Evolutionary conservation across 2,329 filamentous ascomycete species (phyloP).

Genomic region (Cytospora piceicola): DNA sequence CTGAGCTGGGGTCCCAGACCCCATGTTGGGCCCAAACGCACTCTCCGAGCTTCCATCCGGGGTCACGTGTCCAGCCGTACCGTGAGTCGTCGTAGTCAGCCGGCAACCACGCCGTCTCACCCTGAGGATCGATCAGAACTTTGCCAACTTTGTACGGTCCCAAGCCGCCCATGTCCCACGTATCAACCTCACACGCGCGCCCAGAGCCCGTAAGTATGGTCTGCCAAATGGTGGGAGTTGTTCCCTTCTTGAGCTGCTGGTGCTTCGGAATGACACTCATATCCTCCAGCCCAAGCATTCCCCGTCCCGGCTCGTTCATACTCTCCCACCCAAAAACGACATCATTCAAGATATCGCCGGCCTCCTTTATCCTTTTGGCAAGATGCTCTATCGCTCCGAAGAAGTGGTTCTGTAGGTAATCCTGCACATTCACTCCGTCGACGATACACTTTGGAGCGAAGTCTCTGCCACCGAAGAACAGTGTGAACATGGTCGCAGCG

Average conservation of each 20-base stretch:
- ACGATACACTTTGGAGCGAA: conserved; percentile 97
- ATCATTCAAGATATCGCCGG: conserved; percentile 83
- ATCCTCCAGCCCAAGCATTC: conserved; percentile 82
- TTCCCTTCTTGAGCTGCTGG: conserved; percentile 90
- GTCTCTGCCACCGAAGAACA: conserved; percentile 89
- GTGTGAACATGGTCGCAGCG: conserved; percentile 86
- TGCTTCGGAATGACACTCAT: conserved; percentile 81
- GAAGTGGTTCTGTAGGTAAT: conserved; percentile 89
- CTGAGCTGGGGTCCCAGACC: conserved; percentile 83
- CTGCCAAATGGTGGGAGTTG: conserved; percentile 92
- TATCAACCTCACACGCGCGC: conserved; percentile 84
- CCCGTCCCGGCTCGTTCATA: conserved; percentile 91
- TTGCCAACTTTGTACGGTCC: conserved; percentile 89
- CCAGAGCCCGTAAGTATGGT: conserved; percentile 90
- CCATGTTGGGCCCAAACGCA: conserved; percentile 97
- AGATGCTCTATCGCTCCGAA: conserved; percentile 79
- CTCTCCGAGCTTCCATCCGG: conserved; percentile 88
- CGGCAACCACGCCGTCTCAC: conserved; percentile 82
- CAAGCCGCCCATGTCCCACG: conserved; percentile 91
- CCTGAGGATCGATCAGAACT: conserved; percentile 83
- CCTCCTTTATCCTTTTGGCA: conserved; percentile 82
- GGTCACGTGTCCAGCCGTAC: conserved; percentile 89
- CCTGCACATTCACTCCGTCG: conserved; percentile 92
- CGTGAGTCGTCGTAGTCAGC: conserved; percentile 80
- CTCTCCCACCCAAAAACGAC: conserved; percentile 95